phyloP scores from a whole-genome alignment of 2,329 filamentous ascomycete species.

The Taxawa tesnikishii region DNA sequence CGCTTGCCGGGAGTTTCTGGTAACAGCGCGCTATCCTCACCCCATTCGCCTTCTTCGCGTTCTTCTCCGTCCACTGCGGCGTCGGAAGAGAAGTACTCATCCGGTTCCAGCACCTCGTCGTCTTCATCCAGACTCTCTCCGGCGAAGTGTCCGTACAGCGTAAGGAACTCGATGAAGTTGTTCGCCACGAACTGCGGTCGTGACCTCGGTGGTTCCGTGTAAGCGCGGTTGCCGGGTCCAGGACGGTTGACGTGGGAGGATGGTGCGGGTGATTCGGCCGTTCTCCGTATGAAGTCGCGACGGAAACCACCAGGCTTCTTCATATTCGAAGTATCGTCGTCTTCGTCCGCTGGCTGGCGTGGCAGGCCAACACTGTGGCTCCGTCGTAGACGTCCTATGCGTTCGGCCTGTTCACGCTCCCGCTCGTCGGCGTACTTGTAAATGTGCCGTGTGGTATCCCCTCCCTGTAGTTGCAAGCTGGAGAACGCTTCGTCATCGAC shows the following conservation, averaged over 20 bases:
- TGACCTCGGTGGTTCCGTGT: conserved; percentile 11
- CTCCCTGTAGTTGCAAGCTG: conserved; percentile 82
- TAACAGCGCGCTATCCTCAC: conserved; percentile 76
- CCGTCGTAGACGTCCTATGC: conserved; percentile 49
- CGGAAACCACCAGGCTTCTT: conserved; percentile 89
- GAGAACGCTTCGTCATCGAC: conserved; percentile 55
- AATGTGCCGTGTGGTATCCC: conserved; percentile 87
- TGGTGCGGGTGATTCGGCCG: conserved; percentile 44
- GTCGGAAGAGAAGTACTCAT: conserved; percentile 85
- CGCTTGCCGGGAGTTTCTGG: conserved; percentile 53
- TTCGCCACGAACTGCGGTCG: conserved; percentile 64
- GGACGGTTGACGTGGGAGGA: conserved; percentile 26
- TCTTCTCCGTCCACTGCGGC: conserved; percentile 34
- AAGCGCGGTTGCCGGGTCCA: conserved; percentile 13
- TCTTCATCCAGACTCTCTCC: conserved; percentile 96
- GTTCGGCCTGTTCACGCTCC: conserved; percentile 65
- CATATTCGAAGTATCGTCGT: conserved; percentile 75
- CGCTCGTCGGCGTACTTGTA: conserved; percentile 95
- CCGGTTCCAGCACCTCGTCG: conserved; percentile 73
- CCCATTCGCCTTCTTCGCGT: conserved; percentile 62
- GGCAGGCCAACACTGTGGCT: conserved; percentile 80
- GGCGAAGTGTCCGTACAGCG: conserved; percentile 92
- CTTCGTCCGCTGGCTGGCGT: conserved; percentile 66
- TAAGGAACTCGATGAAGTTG: conserved; percentile 92
- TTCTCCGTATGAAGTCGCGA: conserved; percentile 73